Percentiles rank a stretch among this genome's conserved stretches.
Evolutionary conservation across 108 stramenopile species (phyloP).

Genomic region (Phaeodactylum tricornutum): DNA sequence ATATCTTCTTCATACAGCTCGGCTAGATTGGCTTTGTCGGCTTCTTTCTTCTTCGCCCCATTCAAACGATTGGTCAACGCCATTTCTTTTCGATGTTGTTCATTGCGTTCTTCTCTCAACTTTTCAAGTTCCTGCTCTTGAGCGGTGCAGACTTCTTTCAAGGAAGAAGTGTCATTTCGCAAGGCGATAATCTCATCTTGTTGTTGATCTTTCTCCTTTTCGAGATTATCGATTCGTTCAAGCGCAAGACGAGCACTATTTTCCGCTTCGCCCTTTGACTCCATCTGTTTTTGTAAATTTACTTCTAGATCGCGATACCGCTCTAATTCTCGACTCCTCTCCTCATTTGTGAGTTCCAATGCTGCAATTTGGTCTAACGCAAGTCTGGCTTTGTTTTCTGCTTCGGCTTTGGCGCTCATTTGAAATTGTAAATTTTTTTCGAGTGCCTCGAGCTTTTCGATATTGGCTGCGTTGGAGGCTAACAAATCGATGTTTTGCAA

Average conservation of each 20-base stretch:
- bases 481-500: slow-evolving; percentile 5
- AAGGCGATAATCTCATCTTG: slow-evolving; percentile 1
- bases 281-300: slow-evolving; percentile 9
- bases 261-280: slow-evolving; percentile 13
- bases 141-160: not conserved
- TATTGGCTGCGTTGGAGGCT: too few species aligned
- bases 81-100: slow-evolving; percentile 54
- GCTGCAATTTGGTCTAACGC: slow-evolving; percentile 8
- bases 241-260: not conserved
- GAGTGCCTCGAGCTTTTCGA: slow-evolving; percentile 48
- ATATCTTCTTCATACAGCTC: slow-evolving; percentile 52
- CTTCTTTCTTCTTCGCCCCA: slow-evolving; percentile 69
- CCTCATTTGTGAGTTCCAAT: slow-evolving; percentile 3
- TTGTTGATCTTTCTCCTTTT: slow-evolving; percentile 3
- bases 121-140: slow-evolving; percentile 10
- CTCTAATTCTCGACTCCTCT: slow-evolving; percentile 2
- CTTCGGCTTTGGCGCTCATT: slow-evolving; percentile 39
- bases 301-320: not conserved
- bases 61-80: slow-evolving; percentile 58
- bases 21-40: slow-evolving; percentile 43
- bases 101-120: slow-evolving; percentile 15
- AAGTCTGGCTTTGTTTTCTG: slow-evolving; percentile 22
- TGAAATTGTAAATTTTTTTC: slow-evolving; percentile 50
- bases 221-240: slow-evolving; percentile 18
- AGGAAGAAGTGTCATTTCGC: not conserved